These are phyloP conservation scores for Thraustochytrium sp. DNA, from an alignment of 352 stramenopile species.

Conservation along the genomic window DNA sequence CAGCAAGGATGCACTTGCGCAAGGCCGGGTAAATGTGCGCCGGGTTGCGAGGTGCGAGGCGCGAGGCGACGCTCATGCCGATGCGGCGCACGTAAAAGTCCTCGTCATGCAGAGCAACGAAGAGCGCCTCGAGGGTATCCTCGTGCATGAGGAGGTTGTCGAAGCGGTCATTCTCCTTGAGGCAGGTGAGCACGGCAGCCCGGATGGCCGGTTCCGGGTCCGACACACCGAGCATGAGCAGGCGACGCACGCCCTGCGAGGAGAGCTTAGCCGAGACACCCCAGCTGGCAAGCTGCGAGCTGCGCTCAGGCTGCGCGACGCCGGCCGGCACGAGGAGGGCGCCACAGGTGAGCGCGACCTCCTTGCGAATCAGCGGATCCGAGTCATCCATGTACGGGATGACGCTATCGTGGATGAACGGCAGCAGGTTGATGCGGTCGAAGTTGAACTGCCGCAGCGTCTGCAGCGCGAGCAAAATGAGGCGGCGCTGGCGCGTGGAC, in stretches of 20 bases:
- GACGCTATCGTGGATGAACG: constrained; percentile 30
- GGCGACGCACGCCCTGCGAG: neutral
- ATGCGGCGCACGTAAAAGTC: constrained; percentile 75
- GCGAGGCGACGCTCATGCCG: constrained; percentile 84
- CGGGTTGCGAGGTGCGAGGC: constrained; percentile 86
- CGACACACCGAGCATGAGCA: constrained; percentile 33
- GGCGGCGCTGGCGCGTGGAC: neutral
- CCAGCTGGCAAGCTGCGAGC: neutral
- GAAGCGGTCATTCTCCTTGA: constrained; percentile 3
- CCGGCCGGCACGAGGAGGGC: neutral
- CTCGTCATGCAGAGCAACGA: constrained; percentile 92
- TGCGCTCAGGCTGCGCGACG: neutral
- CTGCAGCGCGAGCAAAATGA: constrained; percentile 38
- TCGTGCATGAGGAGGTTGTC: constrained; percentile 32
- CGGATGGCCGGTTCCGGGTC: constrained; percentile 23
- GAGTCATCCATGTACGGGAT: constrained; percentile 32
- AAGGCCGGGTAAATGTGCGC: constrained; percentile 89
- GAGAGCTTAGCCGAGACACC: neutral
- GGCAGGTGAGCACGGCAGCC: neutral
- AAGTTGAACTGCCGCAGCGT: constrained; percentile 42
- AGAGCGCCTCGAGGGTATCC: constrained; percentile 78
- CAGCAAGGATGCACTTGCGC: constrained; percentile 81
- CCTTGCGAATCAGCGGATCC: constrained; percentile 21
- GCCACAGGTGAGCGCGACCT: constrained; percentile 8
- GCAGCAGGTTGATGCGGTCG: neutral